Percentiles rank a stretch among this genome's conserved stretches.
Evolutionary conservation across 164 flowering plant genomes (phyloP).

Genomic region (Dillenia turbinata): DNA sequence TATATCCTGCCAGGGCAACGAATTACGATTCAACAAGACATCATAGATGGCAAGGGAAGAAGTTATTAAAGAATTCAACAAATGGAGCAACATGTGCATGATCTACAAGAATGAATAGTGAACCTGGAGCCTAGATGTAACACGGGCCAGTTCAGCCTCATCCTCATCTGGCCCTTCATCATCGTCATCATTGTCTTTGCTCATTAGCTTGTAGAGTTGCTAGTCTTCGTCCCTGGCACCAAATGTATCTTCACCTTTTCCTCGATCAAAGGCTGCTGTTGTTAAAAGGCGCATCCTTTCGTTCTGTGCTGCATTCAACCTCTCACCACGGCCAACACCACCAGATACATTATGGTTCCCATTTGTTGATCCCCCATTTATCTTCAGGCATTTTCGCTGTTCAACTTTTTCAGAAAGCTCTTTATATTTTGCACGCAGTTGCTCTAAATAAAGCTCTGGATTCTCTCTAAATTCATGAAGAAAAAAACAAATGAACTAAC

Average conservation of each 20-base stretch:
- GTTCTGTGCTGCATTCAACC: constrained; percentile 88
- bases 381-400: constrained; percentile 81
- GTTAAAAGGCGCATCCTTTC: constrained; percentile 98
- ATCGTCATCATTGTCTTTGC: constrained; percentile 89
- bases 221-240: constrained; percentile 97
- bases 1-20: constrained; percentile 51
- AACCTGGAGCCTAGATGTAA: constrained; percentile 82
- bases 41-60: neutral
- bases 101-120: constrained; percentile 3
- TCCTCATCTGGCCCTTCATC: constrained; percentile 77
- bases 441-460: constrained; percentile 84
- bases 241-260: constrained; percentile 99
- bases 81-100: neutral
- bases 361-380: constrained; percentile 65
- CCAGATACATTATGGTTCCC: constrained; percentile 62
- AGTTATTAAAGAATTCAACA: neutral
- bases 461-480: constrained; percentile 56
- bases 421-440: constrained; percentile 61
- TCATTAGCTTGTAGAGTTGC: constrained; percentile 96
- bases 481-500: neutral
- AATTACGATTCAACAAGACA: neutral
- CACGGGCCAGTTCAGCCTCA: constrained; percentile 71
- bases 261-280: constrained; percentile 96
- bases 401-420: constrained; percentile 84
- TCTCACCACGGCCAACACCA: constrained; percentile 98